Evolutionary conservation across 345 rosid species (phyloP), one percentile per base, ranked within the genome.

Genomic region (Melaleuca quinquenervia): DNA sequence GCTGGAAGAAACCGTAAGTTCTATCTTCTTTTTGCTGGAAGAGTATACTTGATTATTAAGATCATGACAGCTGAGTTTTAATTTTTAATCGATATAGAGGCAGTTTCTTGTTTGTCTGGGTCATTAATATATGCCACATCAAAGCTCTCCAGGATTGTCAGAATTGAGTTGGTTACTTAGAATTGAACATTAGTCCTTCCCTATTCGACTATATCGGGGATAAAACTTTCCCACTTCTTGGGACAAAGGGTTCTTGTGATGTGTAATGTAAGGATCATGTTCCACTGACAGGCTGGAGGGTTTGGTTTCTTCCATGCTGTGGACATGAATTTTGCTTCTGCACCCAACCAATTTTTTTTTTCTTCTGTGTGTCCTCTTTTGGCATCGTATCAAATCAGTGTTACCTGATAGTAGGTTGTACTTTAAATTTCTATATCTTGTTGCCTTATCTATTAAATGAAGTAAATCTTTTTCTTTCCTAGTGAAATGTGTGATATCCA

Each of bases 1-100:
- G 90, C 93, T 97, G 56, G 99, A 97, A 84, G 96, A 95, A 88
- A 94, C 98, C 52, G 99, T 97, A 87, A 88, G 94, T 87, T 86
- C 53, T 49, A 20, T 44, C 29, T 44, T 52, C 50, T 76, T 41
- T 49, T 20, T 27, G 58, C 49, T 85, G 49, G 82, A n/a, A 52
- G 20, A 64, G 60, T 50, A 13, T 36, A 70, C 56, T 54, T 58
- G 22, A 70, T 70, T 51, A 82, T 82, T 10, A 44, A 18, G 45
- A 70, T 32, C 48, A 32, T 32, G 78, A 70, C 48, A 5, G 36
- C 48, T 1, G 12, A 36, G 6, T 8, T 70, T 70, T 32, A 32
- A 4, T 18, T 70, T 32, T 64, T 16, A 64, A 64, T 32, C 76
- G 29, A 53, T 16, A 16, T 16, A 64, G 22, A 32, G 76, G 76